Evolutionary conservation across 495 filamentous ascomycete species (phyloP).

Genomic region (Neurospora hispaniola): DNA sequence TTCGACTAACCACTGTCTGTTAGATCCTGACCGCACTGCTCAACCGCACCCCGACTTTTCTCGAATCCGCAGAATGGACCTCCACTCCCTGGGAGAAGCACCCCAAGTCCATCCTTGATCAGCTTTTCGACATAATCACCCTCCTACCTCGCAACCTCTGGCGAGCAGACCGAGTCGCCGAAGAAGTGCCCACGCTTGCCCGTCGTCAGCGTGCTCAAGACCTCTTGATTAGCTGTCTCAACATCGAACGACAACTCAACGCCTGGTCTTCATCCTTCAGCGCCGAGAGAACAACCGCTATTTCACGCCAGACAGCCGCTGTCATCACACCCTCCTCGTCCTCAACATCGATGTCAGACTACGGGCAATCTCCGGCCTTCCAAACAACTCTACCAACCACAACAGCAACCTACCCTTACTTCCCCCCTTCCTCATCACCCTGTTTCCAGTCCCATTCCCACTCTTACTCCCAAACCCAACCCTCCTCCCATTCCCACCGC

Average conservation of each 20-base stretch:
- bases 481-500: neutral
- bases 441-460: neutral
- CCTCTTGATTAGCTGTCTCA: conserved; percentile 28
- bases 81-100: conserved; percentile 34
- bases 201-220: conserved; percentile 31
- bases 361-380: neutral
- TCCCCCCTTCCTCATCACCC: neutral
- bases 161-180: conserved; percentile 22
- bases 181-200: conserved; percentile 14
- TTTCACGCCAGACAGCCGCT: neutral
- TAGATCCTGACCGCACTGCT: conserved; percentile 35
- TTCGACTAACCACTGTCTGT: neutral
- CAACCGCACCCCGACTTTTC: conserved; percentile 32
- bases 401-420: too few relatives aligned
- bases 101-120: conserved; percentile 32
- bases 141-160: conserved; percentile 28
- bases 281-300: conserved; percentile 5
- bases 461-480: neutral
- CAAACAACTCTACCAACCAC: neutral
- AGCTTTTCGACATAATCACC: conserved; percentile 31
- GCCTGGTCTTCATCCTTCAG: conserved; percentile 27
- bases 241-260: conserved; percentile 28
- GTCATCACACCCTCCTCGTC: neutral
- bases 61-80: conserved; percentile 33
- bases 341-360: neutral